A percentile compares a stretch with the other conserved stretches of the same genome.
Evolutionary conservation across 2,329 filamentous ascomycete genomes (phyloP).

Genomic region (Alternaria metachromatica): DNA sequence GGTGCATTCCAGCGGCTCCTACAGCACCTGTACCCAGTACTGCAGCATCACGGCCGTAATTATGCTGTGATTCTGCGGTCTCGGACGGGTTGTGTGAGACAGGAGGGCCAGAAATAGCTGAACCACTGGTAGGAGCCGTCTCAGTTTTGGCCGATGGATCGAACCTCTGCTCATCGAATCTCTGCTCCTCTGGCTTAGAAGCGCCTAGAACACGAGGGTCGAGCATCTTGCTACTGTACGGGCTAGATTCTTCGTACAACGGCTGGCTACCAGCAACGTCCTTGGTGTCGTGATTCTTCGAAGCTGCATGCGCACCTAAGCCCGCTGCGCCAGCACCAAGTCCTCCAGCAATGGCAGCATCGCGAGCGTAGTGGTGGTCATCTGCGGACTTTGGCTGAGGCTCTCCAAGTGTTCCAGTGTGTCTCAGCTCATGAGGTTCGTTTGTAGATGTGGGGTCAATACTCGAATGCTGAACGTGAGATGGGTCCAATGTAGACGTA

Average conservation of each 20-base stretch:
- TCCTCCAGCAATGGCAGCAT: constrained; percentile 37
- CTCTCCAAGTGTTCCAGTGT: constrained; percentile 32
- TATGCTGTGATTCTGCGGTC: constrained; percentile 23
- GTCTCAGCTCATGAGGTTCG: constrained; percentile 28
- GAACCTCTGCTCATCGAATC: constrained; percentile 27
- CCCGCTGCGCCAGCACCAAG: constrained; percentile 33
- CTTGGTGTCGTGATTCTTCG: constrained; percentile 21
- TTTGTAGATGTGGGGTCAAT: background rate
- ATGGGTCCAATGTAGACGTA: background rate
- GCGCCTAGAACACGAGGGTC: constrained; percentile 37
- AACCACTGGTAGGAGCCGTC: background rate
- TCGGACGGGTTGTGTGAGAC: constrained; percentile 5
- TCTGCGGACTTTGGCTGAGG: constrained; percentile 22
- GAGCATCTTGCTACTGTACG: constrained; percentile 34
- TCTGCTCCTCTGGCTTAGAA: constrained; percentile 24
- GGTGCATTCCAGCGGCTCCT: background rate
- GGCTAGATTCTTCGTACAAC: constrained; percentile 27
- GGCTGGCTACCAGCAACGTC: constrained; percentile 13
- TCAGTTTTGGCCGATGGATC: constrained; percentile 23
- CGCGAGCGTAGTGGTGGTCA: constrained; percentile 34
- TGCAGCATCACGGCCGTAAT: constrained; percentile 30
- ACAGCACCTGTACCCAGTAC: background rate
- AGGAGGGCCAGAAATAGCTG: constrained; percentile 17
- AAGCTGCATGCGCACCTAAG: constrained; percentile 25
- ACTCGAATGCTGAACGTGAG: background rate